Evolutionary conservation across 2,329 filamentous ascomycete genomes (phyloP).

Genomic region (Gremmenia infestans): DNA sequence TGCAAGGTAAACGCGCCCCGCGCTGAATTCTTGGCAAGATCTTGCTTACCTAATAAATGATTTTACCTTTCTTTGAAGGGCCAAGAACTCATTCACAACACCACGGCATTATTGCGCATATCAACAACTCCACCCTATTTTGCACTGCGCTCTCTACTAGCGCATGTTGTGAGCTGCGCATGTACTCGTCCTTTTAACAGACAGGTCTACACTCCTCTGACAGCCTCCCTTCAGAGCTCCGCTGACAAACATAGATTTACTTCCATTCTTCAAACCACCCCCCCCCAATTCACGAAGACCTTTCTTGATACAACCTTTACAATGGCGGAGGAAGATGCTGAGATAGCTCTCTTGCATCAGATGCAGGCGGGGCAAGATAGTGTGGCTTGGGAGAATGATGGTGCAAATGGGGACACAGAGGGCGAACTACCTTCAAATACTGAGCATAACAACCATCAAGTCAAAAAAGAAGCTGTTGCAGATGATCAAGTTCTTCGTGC

Average conservation of each 20-base stretch:
- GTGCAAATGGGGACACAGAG: slow-evolving; percentile 25
- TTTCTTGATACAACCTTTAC: slow-evolving; percentile 7
- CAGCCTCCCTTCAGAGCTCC: background rate
- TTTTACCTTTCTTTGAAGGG: background rate
- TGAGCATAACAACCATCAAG: slow-evolving; percentile 33
- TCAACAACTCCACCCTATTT: background rate
- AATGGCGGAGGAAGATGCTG: slow-evolving; percentile 34
- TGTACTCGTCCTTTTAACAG: background rate
- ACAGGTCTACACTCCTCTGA: background rate
- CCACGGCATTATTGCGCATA: background rate
- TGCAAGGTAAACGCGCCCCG: background rate
- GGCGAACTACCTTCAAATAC: slow-evolving; percentile 31
- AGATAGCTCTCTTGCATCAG: slow-evolving; percentile 34
- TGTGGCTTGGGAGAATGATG: slow-evolving; percentile 28
- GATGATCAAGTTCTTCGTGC: slow-evolving; percentile 34
- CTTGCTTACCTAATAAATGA: too few relatives aligned
- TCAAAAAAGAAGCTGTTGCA: slow-evolving; percentile 33
- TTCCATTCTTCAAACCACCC: background rate
- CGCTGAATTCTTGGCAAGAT: too few relatives aligned
- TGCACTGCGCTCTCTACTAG: background rate
- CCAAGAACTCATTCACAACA: background rate
- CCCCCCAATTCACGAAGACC: background rate
- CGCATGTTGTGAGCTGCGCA: background rate
- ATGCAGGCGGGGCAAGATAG: slow-evolving; percentile 32
- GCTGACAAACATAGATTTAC: background rate